Evolutionary conservation across 2,329 filamentous ascomycete genomes (phyloP).

Genomic region (Trichoderma breve): DNA sequence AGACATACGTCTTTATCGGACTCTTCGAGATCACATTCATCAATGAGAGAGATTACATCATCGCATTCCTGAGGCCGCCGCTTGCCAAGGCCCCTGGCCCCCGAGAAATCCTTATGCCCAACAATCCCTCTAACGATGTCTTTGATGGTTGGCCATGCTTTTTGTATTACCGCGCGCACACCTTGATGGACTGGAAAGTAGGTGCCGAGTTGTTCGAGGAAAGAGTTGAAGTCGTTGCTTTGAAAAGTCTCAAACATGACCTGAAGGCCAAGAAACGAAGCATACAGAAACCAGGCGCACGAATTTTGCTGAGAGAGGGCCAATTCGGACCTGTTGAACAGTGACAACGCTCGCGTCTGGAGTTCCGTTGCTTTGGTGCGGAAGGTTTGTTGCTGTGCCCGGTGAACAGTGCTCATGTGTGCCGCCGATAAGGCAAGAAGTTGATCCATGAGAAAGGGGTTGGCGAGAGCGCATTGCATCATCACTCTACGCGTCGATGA

Average conservation of each 20-base stretch:
- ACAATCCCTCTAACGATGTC: neutral
- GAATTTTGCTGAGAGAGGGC: constrained; percentile 27
- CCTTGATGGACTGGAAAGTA: constrained; percentile 38
- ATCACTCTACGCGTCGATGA: neutral
- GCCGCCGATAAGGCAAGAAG: constrained; percentile 39
- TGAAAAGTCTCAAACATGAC: constrained; percentile 43
- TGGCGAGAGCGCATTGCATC: constrained; percentile 24
- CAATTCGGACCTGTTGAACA: constrained; percentile 29
- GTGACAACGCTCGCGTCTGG: constrained; percentile 35
- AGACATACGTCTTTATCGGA: constrained; percentile 19
- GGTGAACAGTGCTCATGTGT: constrained; percentile 33
- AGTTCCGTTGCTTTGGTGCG: constrained; percentile 35
- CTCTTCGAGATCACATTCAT: neutral
- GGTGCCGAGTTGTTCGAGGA: constrained; percentile 32
- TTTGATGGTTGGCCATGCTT: constrained; percentile 26
- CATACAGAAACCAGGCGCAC: constrained; percentile 36
- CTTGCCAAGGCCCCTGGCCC: neutral
- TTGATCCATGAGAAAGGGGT: constrained; percentile 36
- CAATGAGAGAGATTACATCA: neutral
- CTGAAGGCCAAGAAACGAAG: constrained; percentile 39
- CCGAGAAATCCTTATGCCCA: neutral
- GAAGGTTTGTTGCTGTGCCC: constrained; percentile 24
- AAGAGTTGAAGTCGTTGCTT: constrained; percentile 30
- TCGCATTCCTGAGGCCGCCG: neutral
- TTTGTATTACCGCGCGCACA: constrained; percentile 32